These are phyloP conservation scores for Solanum chmielewskii DNA, from an alignment of 257 asterid genomes.

Conservation along the genomic window DNA sequence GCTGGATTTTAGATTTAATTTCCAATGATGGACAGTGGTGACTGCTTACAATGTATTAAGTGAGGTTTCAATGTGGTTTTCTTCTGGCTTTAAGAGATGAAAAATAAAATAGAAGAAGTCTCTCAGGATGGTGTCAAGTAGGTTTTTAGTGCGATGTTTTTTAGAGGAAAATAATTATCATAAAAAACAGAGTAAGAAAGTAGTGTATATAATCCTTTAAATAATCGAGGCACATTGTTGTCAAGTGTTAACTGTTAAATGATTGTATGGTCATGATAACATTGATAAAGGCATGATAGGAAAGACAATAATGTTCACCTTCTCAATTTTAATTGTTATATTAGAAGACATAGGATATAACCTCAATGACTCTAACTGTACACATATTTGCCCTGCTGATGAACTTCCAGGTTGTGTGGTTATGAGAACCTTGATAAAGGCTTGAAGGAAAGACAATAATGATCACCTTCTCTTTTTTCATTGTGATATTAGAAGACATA, in stretches of 20 bases:
- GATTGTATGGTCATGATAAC: background rate
- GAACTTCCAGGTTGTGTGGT: background rate
- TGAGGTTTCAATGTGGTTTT: background rate
- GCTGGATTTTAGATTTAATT: background rate
- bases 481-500: background rate
- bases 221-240: background rate
- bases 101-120: background rate
- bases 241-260: background rate
- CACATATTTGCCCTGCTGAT: background rate
- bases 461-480: background rate
- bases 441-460: background rate
- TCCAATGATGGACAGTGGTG: background rate
- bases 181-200: background rate
- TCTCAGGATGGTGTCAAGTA: background rate
- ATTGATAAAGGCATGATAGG: background rate
- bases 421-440: background rate
- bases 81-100: background rate
- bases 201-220: background rate
- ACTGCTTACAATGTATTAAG: background rate
- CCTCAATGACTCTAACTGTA: background rate
- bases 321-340: background rate
- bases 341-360: background rate
- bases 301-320: background rate
- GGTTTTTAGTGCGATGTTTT: background rate
- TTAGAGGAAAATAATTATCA: background rate